phyloP scores from a whole-genome alignment of 805 yeast genomes.

The Clavispora santaluciae region DNA sequence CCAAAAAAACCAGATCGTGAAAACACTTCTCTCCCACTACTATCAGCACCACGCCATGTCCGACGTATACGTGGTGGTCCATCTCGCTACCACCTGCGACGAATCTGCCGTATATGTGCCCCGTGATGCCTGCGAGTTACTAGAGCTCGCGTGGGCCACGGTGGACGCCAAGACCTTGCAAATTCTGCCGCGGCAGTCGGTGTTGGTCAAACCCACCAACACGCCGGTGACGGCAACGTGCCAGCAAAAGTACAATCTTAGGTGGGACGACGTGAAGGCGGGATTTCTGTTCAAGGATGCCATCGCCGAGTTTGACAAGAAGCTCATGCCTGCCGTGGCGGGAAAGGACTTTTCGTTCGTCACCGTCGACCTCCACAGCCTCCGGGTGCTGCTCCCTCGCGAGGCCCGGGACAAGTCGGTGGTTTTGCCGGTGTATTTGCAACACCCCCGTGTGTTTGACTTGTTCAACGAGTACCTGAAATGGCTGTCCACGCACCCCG shows the following conservation, averaged over 20 bases:
- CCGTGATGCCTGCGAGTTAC: slow-evolving; percentile 64
- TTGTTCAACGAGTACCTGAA: slow-evolving; percentile 65
- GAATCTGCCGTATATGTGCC: slow-evolving; percentile 54
- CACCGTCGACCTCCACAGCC: slow-evolving; percentile 61
- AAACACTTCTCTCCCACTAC: neutral
- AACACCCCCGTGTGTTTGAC: slow-evolving; percentile 74
- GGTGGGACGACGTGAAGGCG: slow-evolving; percentile 57
- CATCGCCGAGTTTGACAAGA: slow-evolving; percentile 48
- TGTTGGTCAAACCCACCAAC: slow-evolving; percentile 55
- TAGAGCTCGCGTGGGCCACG: slow-evolving; percentile 64
- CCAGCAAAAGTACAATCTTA: slow-evolving; percentile 45
- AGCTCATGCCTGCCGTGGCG: slow-evolving; percentile 41
- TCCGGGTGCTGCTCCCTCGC: slow-evolving; percentile 72
- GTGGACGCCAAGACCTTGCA: slow-evolving; percentile 51
- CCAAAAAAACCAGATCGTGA: neutral
- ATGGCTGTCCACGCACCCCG: slow-evolving; percentile 63
- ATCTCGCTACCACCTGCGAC: slow-evolving; percentile 63
- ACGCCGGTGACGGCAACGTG: slow-evolving; percentile 63
- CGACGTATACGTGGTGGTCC: slow-evolving; percentile 57
- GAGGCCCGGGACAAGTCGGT: slow-evolving; percentile 77
- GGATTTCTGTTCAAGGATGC: slow-evolving; percentile 63
- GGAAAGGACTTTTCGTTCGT: slow-evolving; percentile 59
- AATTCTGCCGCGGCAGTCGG: slow-evolving; percentile 38
- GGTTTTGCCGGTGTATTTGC: slow-evolving; percentile 67
- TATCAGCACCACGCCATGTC: slow-evolving; percentile 27